phyloP scores from a whole-genome alignment of 2,329 filamentous ascomycete genomes.

The Penicillium sclerotiorum region DNA sequence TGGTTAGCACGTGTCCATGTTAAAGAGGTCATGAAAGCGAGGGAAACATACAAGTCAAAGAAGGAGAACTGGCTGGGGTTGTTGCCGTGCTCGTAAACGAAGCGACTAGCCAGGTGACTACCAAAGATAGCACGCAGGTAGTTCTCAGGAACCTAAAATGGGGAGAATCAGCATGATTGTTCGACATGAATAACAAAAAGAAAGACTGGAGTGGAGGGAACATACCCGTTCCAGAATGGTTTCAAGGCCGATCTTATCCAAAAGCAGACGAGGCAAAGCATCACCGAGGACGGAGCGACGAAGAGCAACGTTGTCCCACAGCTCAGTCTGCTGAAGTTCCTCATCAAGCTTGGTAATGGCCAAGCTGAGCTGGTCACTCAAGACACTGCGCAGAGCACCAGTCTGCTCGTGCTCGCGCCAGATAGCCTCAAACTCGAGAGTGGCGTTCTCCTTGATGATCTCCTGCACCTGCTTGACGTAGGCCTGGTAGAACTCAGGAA shows the following conservation, averaged over 20 bases:
- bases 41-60: constrained; percentile 83
- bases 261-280: constrained; percentile 79
- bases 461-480: constrained; percentile 92
- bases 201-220: not conserved
- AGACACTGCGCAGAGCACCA: constrained; percentile 75
- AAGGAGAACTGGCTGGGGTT: constrained; percentile 95
- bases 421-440: constrained; percentile 95
- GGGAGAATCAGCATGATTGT: constrained; percentile 23
- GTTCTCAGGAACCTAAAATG: constrained; percentile 76
- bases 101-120: constrained; percentile 89
- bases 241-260: constrained; percentile 88
- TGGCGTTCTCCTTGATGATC: constrained; percentile 87
- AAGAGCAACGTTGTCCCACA: constrained; percentile 83
- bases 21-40: not conserved
- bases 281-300: constrained; percentile 77
- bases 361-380: constrained; percentile 86
- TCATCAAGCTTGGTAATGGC: constrained; percentile 97
- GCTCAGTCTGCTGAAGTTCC: constrained; percentile 87
- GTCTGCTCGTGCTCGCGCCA: constrained; percentile 91
- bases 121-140: constrained; percentile 96
- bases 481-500: constrained; percentile 86
- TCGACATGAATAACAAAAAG: not conserved
- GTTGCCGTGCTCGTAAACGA: constrained; percentile 94
- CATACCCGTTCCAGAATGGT: constrained; percentile 76
- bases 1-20: constrained; percentile 1